Conservation (phyloP, 148 eudicot genomes). For the Fagopyrum tataricum region DNA sequence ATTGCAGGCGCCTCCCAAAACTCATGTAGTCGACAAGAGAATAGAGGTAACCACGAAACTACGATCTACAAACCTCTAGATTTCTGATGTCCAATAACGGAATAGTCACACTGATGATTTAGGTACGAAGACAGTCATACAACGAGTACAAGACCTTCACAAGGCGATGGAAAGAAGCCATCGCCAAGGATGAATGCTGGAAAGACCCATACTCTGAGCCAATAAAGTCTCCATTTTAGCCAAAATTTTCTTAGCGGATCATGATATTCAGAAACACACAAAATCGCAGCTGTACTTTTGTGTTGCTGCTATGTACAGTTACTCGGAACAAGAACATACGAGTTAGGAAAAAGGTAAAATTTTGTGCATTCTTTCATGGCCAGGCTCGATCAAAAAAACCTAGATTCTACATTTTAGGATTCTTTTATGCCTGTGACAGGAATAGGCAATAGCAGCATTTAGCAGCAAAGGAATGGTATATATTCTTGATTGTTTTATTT, state of each 20-base stretch:
- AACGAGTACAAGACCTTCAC: slow-evolving; percentile 54
- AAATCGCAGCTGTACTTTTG: background rate
- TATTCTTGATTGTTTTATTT: background rate
- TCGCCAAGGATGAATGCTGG: slow-evolving; percentile 54
- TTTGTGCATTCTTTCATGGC: background rate
- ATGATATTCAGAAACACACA: background rate
- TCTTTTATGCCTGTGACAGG: background rate
- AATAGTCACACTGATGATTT: background rate
- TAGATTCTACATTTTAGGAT: background rate
- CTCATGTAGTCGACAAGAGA: slow-evolving; percentile 30
- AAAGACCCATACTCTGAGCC: slow-evolving; percentile 46
- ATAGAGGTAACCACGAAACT: slow-evolving; percentile 42
- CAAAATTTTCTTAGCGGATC: background rate
- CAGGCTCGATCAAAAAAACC: background rate
- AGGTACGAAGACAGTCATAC: slow-evolving; percentile 81
- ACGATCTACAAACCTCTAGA: background rate
- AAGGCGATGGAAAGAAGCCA: slow-evolving; percentile 59
- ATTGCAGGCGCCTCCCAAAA: slow-evolving; percentile 29
- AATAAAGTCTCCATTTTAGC: slow-evolving; percentile 16
- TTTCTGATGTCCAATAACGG: background rate
- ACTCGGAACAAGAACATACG: background rate
- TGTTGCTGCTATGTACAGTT: slow-evolving; percentile 2
- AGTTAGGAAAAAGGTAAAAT: background rate
- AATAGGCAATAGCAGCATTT: background rate
- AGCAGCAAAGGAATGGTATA: background rate